Conservation (phyloP, 768 basidiomycete genomes). For the Paxillus involutus region DNA sequence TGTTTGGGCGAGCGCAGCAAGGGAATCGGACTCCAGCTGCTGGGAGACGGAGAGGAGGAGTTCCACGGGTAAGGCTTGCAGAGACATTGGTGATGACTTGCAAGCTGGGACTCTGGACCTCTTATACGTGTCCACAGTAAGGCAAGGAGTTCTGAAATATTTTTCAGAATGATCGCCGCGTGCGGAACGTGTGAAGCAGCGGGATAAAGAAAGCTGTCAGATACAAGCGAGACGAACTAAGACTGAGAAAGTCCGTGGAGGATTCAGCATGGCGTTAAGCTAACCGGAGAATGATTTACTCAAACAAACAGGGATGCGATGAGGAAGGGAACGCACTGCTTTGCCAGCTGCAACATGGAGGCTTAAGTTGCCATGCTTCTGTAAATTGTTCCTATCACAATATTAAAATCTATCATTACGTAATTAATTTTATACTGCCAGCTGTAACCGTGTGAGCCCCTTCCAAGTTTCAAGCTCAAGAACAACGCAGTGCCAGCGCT, state of each 20-base stretch:
- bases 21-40: slow-evolving; percentile 33
- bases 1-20: slow-evolving; percentile 50
- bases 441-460: too few species aligned
- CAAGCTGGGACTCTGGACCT: slow-evolving; percentile 1
- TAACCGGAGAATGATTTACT: slow-evolving; percentile 14
- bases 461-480: background rate
- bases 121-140: slow-evolving; percentile 10
- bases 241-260: slow-evolving; percentile 16
- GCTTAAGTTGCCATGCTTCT: background rate
- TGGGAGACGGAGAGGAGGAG: slow-evolving; percentile 56
- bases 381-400: background rate
- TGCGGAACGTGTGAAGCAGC: slow-evolving; percentile 23
- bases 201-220: slow-evolving; percentile 3
- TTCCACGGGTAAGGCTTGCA: slow-evolving; percentile 55
- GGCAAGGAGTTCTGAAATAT: slow-evolving; percentile 7
- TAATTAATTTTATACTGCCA: slow-evolving; percentile 3
- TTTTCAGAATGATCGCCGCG: slow-evolving; percentile 38
- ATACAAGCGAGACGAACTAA: slow-evolving; percentile 11
- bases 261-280: slow-evolving; percentile 1
- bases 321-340: slow-evolving; percentile 2
- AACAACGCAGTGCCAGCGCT: background rate
- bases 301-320: slow-evolving; percentile 8
- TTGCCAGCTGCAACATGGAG: slow-evolving; percentile 1
- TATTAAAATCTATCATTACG: slow-evolving; percentile 6
- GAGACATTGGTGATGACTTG: slow-evolving; percentile 37